Conservation (phyloP, 2,329 filamentous ascomycete genomes). For the Aspergillus sp. region DNA sequence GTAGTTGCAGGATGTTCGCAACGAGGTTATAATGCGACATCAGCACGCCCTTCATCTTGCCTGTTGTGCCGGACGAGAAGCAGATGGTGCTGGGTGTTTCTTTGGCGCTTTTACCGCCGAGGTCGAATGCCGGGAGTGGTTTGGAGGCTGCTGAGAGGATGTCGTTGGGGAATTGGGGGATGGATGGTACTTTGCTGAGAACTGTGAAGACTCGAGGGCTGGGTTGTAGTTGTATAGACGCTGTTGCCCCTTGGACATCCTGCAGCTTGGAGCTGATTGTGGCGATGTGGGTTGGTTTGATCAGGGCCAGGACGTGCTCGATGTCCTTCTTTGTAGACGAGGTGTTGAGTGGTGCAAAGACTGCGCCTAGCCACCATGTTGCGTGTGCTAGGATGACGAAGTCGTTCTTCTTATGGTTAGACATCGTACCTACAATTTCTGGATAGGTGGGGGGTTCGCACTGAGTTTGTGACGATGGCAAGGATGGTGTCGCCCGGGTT, state of each 20-base stretch:
- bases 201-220: slow-evolving; percentile 4
- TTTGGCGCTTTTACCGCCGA: slow-evolving; percentile 19
- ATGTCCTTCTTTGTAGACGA: slow-evolving; percentile 23
- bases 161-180: background rate
- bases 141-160: too few relatives aligned
- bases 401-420: slow-evolving; percentile 15
- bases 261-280: slow-evolving; percentile 21
- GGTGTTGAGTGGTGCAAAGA: slow-evolving; percentile 24
- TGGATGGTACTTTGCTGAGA: background rate
- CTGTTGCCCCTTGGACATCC: slow-evolving; percentile 15
- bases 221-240: background rate
- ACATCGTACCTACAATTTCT: too few relatives aligned
- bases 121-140: slow-evolving; percentile 19
- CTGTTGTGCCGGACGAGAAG: slow-evolving; percentile 81
- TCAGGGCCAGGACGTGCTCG: slow-evolving; percentile 18
- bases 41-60: slow-evolving; percentile 80
- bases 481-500: slow-evolving; percentile 21
- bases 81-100: slow-evolving; percentile 21
- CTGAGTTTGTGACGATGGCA: slow-evolving; percentile 25
- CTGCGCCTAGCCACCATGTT: slow-evolving; percentile 25
- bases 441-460: background rate
- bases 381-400: slow-evolving; percentile 28
- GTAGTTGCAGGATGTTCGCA: slow-evolving; percentile 55
- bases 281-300: slow-evolving; percentile 23
- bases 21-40: slow-evolving; percentile 76